Evolutionary conservation across 192 early-diverging fungal species (phyloP).

Genomic region (Dimargaris verticillata): DNA sequence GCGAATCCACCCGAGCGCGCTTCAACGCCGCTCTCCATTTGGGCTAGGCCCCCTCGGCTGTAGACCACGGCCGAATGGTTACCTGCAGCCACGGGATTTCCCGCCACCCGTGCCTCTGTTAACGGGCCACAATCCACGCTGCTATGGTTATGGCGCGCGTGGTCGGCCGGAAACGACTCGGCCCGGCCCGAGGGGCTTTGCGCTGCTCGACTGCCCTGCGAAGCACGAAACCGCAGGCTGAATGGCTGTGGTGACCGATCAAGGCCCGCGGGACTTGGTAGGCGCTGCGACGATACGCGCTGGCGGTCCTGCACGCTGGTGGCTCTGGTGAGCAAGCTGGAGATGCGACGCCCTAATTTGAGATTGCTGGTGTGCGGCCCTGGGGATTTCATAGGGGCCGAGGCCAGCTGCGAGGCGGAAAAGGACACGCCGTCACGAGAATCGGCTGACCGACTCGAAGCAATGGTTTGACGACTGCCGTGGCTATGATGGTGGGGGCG

Average conservation of each 20-base stretch:
- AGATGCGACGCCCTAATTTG: constrained; percentile 8
- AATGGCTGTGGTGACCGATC: background rate
- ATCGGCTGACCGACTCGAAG: too few relatives aligned
- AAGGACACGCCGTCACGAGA: too few relatives aligned
- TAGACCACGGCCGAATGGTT: constrained; percentile 7
- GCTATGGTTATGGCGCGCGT: background rate
- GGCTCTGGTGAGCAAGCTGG: constrained; percentile 6
- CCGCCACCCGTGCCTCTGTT: background rate
- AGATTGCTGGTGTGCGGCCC: too few relatives aligned
- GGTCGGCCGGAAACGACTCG: background rate
- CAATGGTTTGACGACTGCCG: too few relatives aligned
- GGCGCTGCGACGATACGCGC: background rate
- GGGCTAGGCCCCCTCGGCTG: background rate
- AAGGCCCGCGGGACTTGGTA: background rate
- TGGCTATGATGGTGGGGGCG: too few relatives aligned
- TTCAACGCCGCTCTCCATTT: background rate
- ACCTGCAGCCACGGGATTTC: background rate
- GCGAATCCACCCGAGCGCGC: too few relatives aligned
- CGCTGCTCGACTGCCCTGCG: background rate
- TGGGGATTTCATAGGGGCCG: too few relatives aligned
- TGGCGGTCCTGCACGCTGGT: constrained; percentile 6
- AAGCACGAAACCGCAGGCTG: background rate
- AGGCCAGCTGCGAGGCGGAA: too few relatives aligned
- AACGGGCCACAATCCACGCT: background rate
- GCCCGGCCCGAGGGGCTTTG: background rate